Evolutionary conservation across 129 eudicot genomes (phyloP).

Genomic region (Saussurea involucrata): DNA sequence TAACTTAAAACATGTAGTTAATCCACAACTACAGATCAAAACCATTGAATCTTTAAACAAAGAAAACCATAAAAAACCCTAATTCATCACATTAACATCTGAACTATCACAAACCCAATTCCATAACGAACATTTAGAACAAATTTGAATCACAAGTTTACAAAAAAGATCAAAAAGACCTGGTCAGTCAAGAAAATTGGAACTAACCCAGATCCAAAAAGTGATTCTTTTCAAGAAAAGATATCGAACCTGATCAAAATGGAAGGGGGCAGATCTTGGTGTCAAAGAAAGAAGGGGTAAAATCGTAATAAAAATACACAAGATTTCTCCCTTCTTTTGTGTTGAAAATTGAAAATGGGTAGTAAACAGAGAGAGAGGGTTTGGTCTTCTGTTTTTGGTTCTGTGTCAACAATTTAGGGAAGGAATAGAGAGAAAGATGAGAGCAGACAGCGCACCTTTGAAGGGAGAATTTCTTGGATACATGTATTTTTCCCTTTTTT

Average conservation of each 20-base stretch:
- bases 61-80: slow-evolving; percentile 16
- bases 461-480: slow-evolving; percentile 22
- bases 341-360: slow-evolving; percentile 1
- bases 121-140: background rate
- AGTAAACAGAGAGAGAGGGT: slow-evolving; percentile 10
- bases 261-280: slow-evolving; percentile 31
- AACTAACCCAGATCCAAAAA: slow-evolving; percentile 33
- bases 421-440: slow-evolving; percentile 10
- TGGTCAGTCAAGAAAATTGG: slow-evolving; percentile 8
- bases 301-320: slow-evolving; percentile 9
- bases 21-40: slow-evolving; percentile 23
- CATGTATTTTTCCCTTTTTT: slow-evolving; percentile 4
- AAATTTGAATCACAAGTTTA: slow-evolving; percentile 6
- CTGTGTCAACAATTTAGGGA: slow-evolving; percentile 18
- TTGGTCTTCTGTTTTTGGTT: slow-evolving; percentile 11
- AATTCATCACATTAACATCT: slow-evolving; percentile 13
- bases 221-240: slow-evolving; percentile 16
- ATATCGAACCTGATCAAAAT: slow-evolving; percentile 24
- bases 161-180: slow-evolving; percentile 13
- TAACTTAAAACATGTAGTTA: slow-evolving; percentile 13
- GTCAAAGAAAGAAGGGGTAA: background rate
- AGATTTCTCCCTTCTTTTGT: slow-evolving; percentile 7
- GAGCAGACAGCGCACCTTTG: slow-evolving; percentile 29
- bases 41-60: slow-evolving; percentile 7
- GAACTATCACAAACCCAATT: background rate